Base-by-base conservation (phyloP, 495 filamentous ascomycete genomes). In the Lasiosphaeria miniovina region DNA sequence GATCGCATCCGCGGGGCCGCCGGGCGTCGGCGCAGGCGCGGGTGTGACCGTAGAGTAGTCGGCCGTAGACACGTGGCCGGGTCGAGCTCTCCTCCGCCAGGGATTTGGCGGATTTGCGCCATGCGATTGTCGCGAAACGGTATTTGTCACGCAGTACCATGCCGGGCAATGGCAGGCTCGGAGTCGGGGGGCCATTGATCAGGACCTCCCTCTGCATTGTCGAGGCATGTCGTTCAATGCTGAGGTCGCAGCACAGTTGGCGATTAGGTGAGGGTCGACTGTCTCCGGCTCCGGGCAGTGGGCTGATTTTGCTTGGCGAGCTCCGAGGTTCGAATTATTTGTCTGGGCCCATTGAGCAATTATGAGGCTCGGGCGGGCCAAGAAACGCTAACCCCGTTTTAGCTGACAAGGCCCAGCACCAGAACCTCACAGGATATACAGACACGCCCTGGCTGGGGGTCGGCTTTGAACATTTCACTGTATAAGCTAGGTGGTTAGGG, bases 141-240 rank as follows among this genome's bases (percentile, higher is more conserved):
- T 76, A 55, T 78, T 77, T 53, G 81, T 73, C 33, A 76, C 74
- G 55, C 83, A 83, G 41, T 85, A 59, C 71, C 87, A 89, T 57
- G 84, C 75, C 57, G 83, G 80, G 73, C 86, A 90, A 62, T 78
- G 80, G 75, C 88, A 89, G 57, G 82, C 80, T 73, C 82, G 82
- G 63, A 75, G 76, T 76, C 80, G 81, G 66, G 80, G 82, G 75
- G 83, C 80, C 71, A 86, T 86, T 74, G 86, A 88, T 85, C 85
- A 89, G 61, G 90, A 66, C 57, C 79, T 24, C 24, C 24, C 24
- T 79, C 70, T 87, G 85, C 89, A 93, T 92, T 60, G 59, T 68
- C 72, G 61, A 63, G 59, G 72, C 73, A 77, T 77, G 46, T 71
- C 75, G 64, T 52, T 53, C 58, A 32, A 49, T 54, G 35, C n/a